Base-by-base conservation (phyloP, 768 basidiomycete genomes). In the Serendipita sp. region DNA sequence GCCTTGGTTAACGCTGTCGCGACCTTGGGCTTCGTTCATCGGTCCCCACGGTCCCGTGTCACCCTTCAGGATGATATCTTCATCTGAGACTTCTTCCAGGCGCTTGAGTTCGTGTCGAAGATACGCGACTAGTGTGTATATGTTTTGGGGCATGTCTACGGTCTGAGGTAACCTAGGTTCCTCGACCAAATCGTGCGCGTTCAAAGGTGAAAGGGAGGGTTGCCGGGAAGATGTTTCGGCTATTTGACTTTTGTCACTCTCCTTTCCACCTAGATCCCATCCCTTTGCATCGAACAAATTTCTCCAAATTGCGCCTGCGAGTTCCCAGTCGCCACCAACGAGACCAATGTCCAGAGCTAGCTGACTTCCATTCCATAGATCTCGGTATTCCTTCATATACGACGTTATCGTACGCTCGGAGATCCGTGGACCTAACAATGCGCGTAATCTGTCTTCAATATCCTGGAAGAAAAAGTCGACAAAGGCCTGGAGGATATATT, bases 401-500 rank as follows among this genome's bases (percentile, higher is more conserved):
- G 84, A 83, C 51, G 83, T 83, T 46, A 97, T 85, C 44, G 92
- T 79, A 2, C 84, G 74, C 70, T 94, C 90, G 2, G 89, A 88
- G 2, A 68, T 67, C 16, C 68, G 68, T n/a, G 73, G 69, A 63
- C 86, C 85, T 47, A 91, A 83, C 34, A 92, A 85, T 3, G 81
- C 76, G 18, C 93, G 86, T 56, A 97, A 84, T 64, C 92, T 87
- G 71, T 89, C 88, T 71, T 97, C 95, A 67, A 91, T 82, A 72
- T 97, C 91, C 68, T 91, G 77, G 78, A 97, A 98, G 77, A 94
- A 96, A 76, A 96, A 92, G 73, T 95, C 92, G 67, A 96, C 80
- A 66, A 97, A 78, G 4, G 78, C 88, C 74, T 94, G 88, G 68
- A 87, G 79, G 75, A 88, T 88, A 66, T 80, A 72, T 68, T 76